Conservation (phyloP, 352 stramenopile genomes). For the Phytophthora kernoviae region DNA sequence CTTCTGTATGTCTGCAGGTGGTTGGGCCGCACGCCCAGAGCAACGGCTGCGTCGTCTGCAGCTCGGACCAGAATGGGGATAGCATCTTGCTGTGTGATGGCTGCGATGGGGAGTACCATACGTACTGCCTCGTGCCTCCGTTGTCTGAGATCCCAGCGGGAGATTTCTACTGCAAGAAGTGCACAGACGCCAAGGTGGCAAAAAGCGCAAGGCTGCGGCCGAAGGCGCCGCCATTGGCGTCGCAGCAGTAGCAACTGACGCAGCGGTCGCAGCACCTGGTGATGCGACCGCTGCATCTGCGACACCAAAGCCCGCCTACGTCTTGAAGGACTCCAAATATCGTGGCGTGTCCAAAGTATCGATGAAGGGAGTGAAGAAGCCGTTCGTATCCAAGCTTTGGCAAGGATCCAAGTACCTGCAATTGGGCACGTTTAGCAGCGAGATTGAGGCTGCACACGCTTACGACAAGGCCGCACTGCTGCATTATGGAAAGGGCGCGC, state of each 20-base stretch:
- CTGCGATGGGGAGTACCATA: slow-evolving; percentile 89
- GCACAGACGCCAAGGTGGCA: slow-evolving; percentile 48
- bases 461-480: slow-evolving; percentile 81
- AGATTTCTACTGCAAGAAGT: slow-evolving; percentile 86
- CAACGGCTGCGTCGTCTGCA: slow-evolving; percentile 72
- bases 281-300: neutral
- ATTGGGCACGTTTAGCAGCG: slow-evolving; percentile 70
- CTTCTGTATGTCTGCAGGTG: slow-evolving; percentile 9
- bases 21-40: slow-evolving; percentile 33
- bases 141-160: slow-evolving; percentile 72
- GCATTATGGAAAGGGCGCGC: slow-evolving; percentile 62
- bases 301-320: slow-evolving; percentile 22
- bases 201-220: slow-evolving; percentile 45
- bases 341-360: slow-evolving; percentile 80
- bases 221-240: slow-evolving; percentile 6
- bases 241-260: neutral
- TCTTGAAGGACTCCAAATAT: slow-evolving; percentile 82
- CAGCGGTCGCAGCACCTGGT: neutral
- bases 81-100: slow-evolving; percentile 85
- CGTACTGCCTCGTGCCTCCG: slow-evolving; percentile 78
- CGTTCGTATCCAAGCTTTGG: slow-evolving; percentile 78
- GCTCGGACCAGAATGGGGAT: slow-evolving; percentile 74
- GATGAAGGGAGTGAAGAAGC: slow-evolving; percentile 81
- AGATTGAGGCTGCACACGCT: slow-evolving; percentile 82
- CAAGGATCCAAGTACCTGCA: slow-evolving; percentile 71